Evolutionary conservation across 2,329 filamentous ascomycete species (phyloP), one percentile per base, ranked within the genome.

Genomic region (Penicillium sp.): DNA sequence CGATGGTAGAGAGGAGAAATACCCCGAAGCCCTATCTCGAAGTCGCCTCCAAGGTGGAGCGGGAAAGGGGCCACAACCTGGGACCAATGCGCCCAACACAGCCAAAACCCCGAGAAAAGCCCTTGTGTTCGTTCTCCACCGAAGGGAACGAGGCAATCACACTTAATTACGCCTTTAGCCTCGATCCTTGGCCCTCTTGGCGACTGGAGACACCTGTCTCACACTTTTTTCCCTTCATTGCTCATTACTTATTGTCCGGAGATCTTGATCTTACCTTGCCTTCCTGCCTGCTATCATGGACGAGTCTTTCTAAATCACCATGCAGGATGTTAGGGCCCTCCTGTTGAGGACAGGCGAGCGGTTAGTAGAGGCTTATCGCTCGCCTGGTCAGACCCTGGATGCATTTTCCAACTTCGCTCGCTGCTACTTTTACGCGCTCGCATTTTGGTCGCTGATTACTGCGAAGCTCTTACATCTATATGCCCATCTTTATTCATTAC

Each of bases 371-470:
- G 42, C 53, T 28, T 53, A 53, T 41, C 45, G 47, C 6, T 56
- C 54, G 15, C 51, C 53, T 29, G 42, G 42, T 26, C 49, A 47
- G 47, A 57, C 58, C 23, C 52, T 59, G 23, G 65, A 68, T 44
- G 49, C 51, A 23, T 59, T 61, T 28, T 69, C 64, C 65, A 60
- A 63, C 29, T 66, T 62, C 47, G 57, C 63, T 7, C 65, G 66
- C 39, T 61, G 65, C 15, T 69, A 66, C 49, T 70, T 66, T 51
- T 70, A 67, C 46, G 59, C 66, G 12, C 47, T 70, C 31, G 55
- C 58, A 31, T 60, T 68, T 12, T 42, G 66, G 39, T 61, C 66
- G 1, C 55, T 70, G 10, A 58, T 69, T 38, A 41, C 55, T 26
- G 63, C 65, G 9, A 68, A 68, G 45, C 6, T 62, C 3, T 45